phyloP scores from a whole-genome alignment of 345 rosid species.

The Zanthoxylum bungeanum region DNA sequence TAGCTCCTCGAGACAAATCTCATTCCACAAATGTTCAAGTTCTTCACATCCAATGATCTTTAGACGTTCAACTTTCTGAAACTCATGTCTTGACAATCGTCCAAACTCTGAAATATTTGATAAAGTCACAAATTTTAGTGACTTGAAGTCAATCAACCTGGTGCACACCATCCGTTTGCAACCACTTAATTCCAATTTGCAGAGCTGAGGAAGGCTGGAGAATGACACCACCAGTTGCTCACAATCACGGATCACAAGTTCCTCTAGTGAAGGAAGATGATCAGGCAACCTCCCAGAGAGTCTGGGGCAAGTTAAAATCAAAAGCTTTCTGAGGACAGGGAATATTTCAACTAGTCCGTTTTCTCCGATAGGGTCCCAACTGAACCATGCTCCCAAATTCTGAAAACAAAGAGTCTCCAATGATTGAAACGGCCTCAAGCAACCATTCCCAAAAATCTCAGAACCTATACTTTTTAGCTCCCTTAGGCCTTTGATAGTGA shows the following conservation, averaged over 20 bases:
- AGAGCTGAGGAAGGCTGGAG: not conserved
- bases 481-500: not conserved
- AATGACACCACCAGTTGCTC: not conserved
- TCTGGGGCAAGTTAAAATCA: not conserved
- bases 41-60: too few species aligned
- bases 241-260: not conserved
- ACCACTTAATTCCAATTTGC: not conserved
- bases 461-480: not conserved
- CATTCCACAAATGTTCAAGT: too few species aligned
- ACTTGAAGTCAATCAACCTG: too few species aligned
- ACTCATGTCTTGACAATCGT: too few species aligned
- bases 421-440: not conserved
- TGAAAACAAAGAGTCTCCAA: constrained; percentile 6
- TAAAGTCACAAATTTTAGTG: too few species aligned
- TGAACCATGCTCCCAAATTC: not conserved
- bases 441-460: not conserved
- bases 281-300: not conserved
- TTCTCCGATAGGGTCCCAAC: not conserved
- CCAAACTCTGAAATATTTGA: too few species aligned
- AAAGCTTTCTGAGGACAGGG: not conserved
- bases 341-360: not conserved
- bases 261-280: not conserved
- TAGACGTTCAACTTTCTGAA: too few species aligned
- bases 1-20: too few species aligned
- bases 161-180: not conserved